Base-by-base conservation (phyloP, 495 filamentous ascomycete genomes). In the Penicillium odoratum region DNA sequence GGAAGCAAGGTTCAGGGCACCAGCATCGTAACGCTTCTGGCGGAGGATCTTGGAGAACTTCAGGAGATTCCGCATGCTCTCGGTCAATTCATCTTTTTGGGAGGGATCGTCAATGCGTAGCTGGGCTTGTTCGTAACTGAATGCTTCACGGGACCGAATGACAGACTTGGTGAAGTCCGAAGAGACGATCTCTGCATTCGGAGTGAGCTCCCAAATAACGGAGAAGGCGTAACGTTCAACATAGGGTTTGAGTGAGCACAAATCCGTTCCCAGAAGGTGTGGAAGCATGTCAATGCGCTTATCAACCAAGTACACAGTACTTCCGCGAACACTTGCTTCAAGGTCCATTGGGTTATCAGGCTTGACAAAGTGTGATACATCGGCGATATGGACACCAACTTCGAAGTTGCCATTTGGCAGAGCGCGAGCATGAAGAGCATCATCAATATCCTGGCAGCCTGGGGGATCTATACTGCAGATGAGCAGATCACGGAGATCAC, bases 221-320 rank as follows among this genome's bases (percentile, higher is more conserved):
- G 94, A 97, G 73, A 98, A 98, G 11, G 95, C 92, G 68, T 92
- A 98, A 11, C 95, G 92, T 71, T 98, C 94, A 29, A 98, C 91
- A 66, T 97, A 95, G 5, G 95, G 95, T 65, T 98, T 98, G 34
- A 98, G 81, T 9, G 94, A 98, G 75, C 94, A 98, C 3, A 98
- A 78, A 61, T 98, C 94, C 3, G 94, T 98, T 31, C 94, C 94
- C 15, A 98, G 83, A 26, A 98, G 85, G 82, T 89, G 90, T 16
- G 95, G 95, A 68, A 98, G 80, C 95, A 98, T 98, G 75, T 98
- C 94, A 62, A 98, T 98, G 61, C 94, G 92, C 77, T 98, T 98
- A 74, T 98, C 94, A 2, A 98, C 95, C 26, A 98, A 80, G 65
- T 98, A 98, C 30, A 98, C 94, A 0, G 95, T 98, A 4, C 94